Base-by-base conservation (phyloP, 2,329 filamentous ascomycete genomes). In the Alternaria viburni region DNA sequence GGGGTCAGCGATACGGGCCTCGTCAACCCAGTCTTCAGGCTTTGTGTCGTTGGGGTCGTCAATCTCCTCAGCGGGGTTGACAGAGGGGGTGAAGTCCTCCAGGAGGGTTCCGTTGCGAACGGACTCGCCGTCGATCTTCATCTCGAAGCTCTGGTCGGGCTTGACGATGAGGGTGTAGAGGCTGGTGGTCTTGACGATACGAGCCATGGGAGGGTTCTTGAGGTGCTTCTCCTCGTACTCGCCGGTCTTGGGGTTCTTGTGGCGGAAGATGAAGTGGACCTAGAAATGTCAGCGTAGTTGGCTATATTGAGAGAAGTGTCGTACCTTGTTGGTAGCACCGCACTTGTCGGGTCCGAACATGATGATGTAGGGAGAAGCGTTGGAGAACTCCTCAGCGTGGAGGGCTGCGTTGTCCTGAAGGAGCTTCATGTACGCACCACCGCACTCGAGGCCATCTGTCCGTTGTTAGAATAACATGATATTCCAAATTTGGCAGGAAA, bases 311-410 rank as follows among this genome's bases (percentile, higher is more conserved):
- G n/a, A 9, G 50, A 9, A 3, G 8, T 7, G 5, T 4, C 79
- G 61, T 82, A 96, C 92, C 91, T 98, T 98, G 91, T 99, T 99
- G 83, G 93, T 98, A 81, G 93, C 89, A 82, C 96, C 96, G 82
- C 96, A 99, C 91, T 98, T 98, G 87, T 99, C 96, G 75, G 96
- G 96, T 73, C 96, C 96, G 81, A 99, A 99, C 96, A 99, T 99
- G 88, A 99, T 97, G 74, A 99, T 92, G 81, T 99, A 99, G 52
- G 96, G 96, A 46, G 95, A 97, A 66, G 91, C 89, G 85, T 99
- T 98, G 82, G 92, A 93, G 87, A 99, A 99, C 86, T 99, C 96
- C 71, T 98, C 95, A 77, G 93, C 89, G 86, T 97, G 93, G 76
- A 99, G 93, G 81, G 93, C 91, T 87, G 95, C 94, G 88, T 96